Base-by-base conservation (phyloP, 768 basidiomycete genomes). In the Rhodotorula sphaerocarpa region DNA sequence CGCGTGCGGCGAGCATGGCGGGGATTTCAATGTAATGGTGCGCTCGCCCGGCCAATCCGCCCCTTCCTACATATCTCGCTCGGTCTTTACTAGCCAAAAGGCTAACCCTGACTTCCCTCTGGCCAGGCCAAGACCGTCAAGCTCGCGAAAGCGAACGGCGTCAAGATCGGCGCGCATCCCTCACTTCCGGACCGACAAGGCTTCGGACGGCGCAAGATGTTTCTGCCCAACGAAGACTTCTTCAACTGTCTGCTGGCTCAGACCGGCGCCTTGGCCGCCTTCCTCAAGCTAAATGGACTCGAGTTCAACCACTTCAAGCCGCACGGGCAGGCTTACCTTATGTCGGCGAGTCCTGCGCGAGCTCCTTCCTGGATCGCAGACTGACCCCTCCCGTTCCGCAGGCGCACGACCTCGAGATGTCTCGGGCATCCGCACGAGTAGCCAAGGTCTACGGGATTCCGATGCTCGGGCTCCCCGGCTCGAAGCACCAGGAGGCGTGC, bases 1-100 rank as follows among this genome's bases (percentile, higher is more conserved):
- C 21, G 84, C 84, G 0, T 86, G 84, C 70, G 84, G 84, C 10
- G 84, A 84, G 63, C 85, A 86, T 70, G 84, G 46, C 27, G 82
- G 82, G 0, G 84, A 85, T 71, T 84, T 84, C 66, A 77, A 80
- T 0, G 79, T 84, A 52, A 86, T 86, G 84, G 36, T 39, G 36
- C 9, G 36, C 36, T 9, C 36, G 36, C 36, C 9, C n/a, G n/a
- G n/a, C n/a, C n/a, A n/a, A n/a, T n/a, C n/a, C n/a, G n/a, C n/a
- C n/a, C n/a, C n/a, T n/a, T n/a, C n/a, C n/a, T n/a, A n/a, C n/a
- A n/a, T n/a, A n/a, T n/a, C n/a, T n/a, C n/a, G n/a, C n/a, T n/a
- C n/a, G n/a, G n/a, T n/a, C n/a, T n/a, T n/a, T n/a, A n/a, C n/a
- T n/a, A n/a, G n/a, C n/a, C n/a, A n/a, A n/a, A n/a, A n/a, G n/a